phyloP scores from a whole-genome alignment of 1,139 yeast genomes.

The Yamadazyma conglobata region DNA sequence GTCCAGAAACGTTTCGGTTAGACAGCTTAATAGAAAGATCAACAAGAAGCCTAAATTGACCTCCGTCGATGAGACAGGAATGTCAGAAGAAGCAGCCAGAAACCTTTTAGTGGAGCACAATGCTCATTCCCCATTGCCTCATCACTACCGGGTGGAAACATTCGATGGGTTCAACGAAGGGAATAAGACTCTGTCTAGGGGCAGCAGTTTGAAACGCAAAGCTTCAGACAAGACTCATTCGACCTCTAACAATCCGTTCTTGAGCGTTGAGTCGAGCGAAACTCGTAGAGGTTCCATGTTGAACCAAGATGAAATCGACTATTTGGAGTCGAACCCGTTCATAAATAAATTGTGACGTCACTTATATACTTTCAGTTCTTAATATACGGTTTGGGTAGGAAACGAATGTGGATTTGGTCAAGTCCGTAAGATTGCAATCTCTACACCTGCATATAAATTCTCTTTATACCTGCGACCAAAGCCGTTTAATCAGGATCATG shows the following conservation, averaged over 20 bases:
- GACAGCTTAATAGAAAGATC: constrained; percentile 18
- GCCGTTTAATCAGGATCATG: no score
- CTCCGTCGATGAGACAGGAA: constrained; percentile 9
- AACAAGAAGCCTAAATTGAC: constrained; percentile 8
- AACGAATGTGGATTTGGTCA: no score
- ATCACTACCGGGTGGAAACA: constrained; percentile 16
- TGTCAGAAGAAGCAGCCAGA: constrained; percentile 17
- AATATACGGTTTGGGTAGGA: no score
- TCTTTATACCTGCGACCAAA: no score
- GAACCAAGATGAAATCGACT: constrained; percentile 27
- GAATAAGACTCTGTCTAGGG: no score
- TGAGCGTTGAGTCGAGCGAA: background rate
- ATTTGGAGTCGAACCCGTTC: constrained; percentile 18
- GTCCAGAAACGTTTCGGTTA: constrained; percentile 25
- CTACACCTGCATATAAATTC: no score
- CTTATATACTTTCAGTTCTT: background rate
- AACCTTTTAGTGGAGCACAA: constrained; percentile 16
- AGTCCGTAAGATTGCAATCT: no score
- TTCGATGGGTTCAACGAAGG: constrained; percentile 13
- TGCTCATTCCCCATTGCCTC: constrained; percentile 17
- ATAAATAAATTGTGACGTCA: constrained; percentile 5
- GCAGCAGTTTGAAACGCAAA: no score
- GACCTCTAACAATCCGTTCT: constrained; percentile 5
- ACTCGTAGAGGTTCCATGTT: constrained; percentile 19
- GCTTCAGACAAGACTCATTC: no score